Percentiles rank a stretch among this genome's conserved stretches.
Evolutionary conservation across 2,329 filamentous ascomycete genomes (phyloP).

Genomic region (Trichocomaceae sp.): DNA sequence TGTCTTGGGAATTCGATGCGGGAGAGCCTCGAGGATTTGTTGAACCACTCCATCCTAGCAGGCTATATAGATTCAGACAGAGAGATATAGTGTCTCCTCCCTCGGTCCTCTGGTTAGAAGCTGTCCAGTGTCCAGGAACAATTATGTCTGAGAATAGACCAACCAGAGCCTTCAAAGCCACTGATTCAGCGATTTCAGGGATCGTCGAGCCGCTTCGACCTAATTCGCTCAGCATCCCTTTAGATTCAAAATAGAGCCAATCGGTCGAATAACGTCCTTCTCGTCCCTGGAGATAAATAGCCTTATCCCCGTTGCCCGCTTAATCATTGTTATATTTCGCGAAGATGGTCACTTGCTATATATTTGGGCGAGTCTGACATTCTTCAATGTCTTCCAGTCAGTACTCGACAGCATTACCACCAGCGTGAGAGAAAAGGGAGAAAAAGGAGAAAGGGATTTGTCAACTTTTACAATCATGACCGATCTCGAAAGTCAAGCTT

Average conservation of each 20-base stretch:
- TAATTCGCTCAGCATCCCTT: not conserved
- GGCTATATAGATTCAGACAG: too few species aligned
- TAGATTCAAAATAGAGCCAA: not conserved
- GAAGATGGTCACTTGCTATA: not conserved
- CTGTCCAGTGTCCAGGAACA: too few species aligned
- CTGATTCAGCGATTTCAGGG: constrained; percentile 1
- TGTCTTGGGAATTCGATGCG: not conserved
- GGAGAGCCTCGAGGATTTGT: not conserved
- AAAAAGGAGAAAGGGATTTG: not conserved
- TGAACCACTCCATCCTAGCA: not conserved
- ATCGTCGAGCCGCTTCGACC: not conserved
- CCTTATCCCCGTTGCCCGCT: not conserved
- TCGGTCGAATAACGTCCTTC: not conserved
- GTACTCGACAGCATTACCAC: not conserved
- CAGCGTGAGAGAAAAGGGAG: not conserved
- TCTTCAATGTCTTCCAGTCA: not conserved
- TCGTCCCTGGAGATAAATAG: not conserved
- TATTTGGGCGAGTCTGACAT: not conserved
- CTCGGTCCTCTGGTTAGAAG: not conserved
- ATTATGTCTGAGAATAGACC: not conserved
- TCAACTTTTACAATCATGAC: not conserved
- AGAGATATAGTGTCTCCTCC: not conserved
- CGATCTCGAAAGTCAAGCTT: not conserved
- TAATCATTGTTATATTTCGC: not conserved
- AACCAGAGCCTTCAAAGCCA: not conserved